A percentile compares a stretch with the other conserved stretches of the same genome.
Evolutionary conservation across 129 eudicot genomes (phyloP).

Genomic region (Centrapalus pauciflorus): DNA sequence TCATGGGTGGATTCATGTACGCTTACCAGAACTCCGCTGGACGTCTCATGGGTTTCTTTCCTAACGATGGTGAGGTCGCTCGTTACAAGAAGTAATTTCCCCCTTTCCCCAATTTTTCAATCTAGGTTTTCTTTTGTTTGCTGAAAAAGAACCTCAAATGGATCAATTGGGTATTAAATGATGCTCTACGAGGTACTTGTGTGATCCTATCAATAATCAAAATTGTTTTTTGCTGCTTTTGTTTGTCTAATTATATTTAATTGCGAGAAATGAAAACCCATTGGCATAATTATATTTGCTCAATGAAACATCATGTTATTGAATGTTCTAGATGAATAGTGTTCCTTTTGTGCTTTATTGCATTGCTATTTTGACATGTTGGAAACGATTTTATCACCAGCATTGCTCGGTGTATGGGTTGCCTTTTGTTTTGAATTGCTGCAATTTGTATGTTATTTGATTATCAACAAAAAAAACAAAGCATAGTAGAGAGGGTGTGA

Average conservation of each 20-base stretch:
- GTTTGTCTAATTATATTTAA: background rate
- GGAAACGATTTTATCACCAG: background rate
- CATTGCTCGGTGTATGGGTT: background rate
- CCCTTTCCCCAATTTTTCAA: constrained; percentile 12
- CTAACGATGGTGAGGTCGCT: constrained; percentile 91
- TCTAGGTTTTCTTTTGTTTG: constrained; percentile 29
- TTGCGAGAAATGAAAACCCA: background rate
- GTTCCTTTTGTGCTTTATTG: background rate
- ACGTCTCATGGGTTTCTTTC: constrained; percentile 92
- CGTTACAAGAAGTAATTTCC: constrained; percentile 55
- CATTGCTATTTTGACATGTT: background rate
- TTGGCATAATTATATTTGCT: background rate
- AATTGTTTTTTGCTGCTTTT: constrained; percentile 17
- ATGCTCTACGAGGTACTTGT: constrained; percentile 2
- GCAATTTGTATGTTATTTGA: background rate
- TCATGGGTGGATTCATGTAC: constrained; percentile 97
- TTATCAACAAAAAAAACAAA: no score
- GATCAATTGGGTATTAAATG: constrained; percentile 7
- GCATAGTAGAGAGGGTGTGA: no score
- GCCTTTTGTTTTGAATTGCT: background rate
- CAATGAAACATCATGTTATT: background rate
- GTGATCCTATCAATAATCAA: constrained; percentile 24
- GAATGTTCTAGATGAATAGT: background rate
- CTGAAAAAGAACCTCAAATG: constrained; percentile 7
- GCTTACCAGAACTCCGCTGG: constrained; percentile 96